Evolutionary conservation across 1,284 basidiomycete genomes (phyloP), one percentile per base, ranked within the genome.

Genomic region (Puccinia novopanici): DNA sequence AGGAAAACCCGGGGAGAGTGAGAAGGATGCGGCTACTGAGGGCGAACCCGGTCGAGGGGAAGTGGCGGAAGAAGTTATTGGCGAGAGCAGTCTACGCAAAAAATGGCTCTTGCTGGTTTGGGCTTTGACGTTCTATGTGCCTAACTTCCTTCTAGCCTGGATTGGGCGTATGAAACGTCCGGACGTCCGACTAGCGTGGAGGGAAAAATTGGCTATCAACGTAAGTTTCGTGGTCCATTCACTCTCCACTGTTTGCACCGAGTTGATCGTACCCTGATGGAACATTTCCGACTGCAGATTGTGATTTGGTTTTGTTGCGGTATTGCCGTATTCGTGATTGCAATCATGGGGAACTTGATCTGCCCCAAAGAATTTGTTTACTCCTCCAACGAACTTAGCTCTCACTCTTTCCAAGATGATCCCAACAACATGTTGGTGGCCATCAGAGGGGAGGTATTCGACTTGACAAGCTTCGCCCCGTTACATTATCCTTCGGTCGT

Each of bases 121-220:
- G 91, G 85, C 92, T n/a, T 88, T 98, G 75, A 99, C 95, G 0
- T 98, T 90, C 88, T 98, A 92, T 92, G 87, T 94, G 9, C 96
- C 95, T 0, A 91, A 89, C 30, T 89, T 89, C 17, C 86, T 91
- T 74, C 88, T 99, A 65, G 88, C 87, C 22, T 91, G 89, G 85
- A 84, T 93, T 78, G 93, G 93, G 0, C 89, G 93, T 30, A 95
- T 99, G 93, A 98, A 98, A 87, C 91, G 95, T 15, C 87, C 92
- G 82, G 97, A 99, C 84, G 89, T 99, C 57, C 91, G 92, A 61
- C 95, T 98, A 87, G 96, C 96, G 0, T 98, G 95, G 96, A 88
- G 95, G 83, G 96, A 99, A 87, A 99, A 98, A 87, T 89, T 99
- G 0, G 93, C 95, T 3, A 90, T 98, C 86, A 98, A 99, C 81